Evolutionary conservation across 164 flowering plant species (phyloP).

Genomic region (Dillenia turbinata): DNA sequence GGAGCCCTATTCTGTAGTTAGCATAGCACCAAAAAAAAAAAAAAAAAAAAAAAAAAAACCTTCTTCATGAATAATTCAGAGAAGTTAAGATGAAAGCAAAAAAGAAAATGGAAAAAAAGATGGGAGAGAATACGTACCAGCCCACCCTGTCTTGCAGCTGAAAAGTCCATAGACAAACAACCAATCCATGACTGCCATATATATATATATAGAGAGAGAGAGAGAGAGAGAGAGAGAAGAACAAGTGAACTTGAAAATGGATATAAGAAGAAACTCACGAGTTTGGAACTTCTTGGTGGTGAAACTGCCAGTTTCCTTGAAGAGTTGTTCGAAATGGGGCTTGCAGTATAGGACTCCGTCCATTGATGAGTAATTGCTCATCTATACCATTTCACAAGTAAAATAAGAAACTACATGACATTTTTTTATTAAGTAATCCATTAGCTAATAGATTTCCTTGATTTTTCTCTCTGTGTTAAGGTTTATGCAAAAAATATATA

Average conservation of each 20-base stretch:
- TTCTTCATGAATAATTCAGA: too few species aligned
- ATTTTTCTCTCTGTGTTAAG: too few species aligned
- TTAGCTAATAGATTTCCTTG: too few species aligned
- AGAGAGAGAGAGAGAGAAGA: not conserved
- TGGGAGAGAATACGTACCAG: conserved; percentile 19
- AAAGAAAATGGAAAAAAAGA: not conserved
- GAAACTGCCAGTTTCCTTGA: conserved; percentile 46
- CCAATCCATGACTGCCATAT: not conserved
- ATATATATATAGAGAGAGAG: too few species aligned
- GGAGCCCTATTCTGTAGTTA: conserved; percentile 35
- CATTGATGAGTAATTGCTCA: conserved; percentile 55
- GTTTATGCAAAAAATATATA: not conserved
- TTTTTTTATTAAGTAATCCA: too few species aligned
- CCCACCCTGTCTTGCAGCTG: conserved; percentile 31
- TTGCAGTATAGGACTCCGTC: conserved; percentile 67
- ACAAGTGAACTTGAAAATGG: not conserved
- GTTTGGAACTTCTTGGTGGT: conserved; percentile 30
- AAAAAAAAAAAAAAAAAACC: not conserved
- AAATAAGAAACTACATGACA: too few species aligned
- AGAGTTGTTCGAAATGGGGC: conserved; percentile 63
- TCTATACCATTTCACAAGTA: conserved; percentile 19
- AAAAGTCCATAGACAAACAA: conserved; percentile 1
- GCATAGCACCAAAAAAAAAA: not conserved
- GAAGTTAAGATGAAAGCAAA: too few species aligned
- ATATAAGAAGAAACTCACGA: conserved; percentile 15